Evolutionary conservation across 2,329 filamentous ascomycete genomes (phyloP).

Genomic region (Diplodia scrobiculata): DNA sequence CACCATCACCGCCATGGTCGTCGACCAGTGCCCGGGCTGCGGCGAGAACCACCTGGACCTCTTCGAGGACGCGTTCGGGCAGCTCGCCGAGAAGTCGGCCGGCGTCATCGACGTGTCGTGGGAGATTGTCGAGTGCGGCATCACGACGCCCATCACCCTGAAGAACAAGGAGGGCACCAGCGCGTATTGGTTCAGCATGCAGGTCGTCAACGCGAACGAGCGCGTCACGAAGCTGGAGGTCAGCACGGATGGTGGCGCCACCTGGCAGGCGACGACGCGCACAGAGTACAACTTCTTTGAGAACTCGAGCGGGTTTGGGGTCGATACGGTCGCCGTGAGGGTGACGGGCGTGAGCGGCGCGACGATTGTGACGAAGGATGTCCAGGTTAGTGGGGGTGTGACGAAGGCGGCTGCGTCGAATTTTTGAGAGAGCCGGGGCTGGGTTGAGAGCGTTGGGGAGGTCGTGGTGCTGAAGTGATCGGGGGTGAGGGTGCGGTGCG

Average conservation of each 20-base stretch:
- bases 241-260: constrained; percentile 61
- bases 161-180: constrained; percentile 59
- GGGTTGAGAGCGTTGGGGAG: no score
- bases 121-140: constrained; percentile 56
- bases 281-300: constrained; percentile 62
- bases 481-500: no score
- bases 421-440: neutral
- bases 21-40: constrained; percentile 61
- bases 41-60: constrained; percentile 60
- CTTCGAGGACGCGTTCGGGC: constrained; percentile 55
- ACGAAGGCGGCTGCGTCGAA: neutral
- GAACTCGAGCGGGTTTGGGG: constrained; percentile 60
- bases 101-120: constrained; percentile 57
- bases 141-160: constrained; percentile 53
- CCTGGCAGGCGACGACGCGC: constrained; percentile 60
- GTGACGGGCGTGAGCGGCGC: constrained; percentile 47
- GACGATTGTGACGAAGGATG: constrained; percentile 1
- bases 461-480: no score
- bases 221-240: constrained; percentile 61
- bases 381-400: neutral
- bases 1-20: constrained; percentile 65
- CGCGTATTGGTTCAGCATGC: constrained; percentile 61
- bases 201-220: constrained; percentile 65
- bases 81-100: constrained; percentile 49
- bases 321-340: constrained; percentile 57